phyloP scores from a whole-genome alignment of 805 yeast genomes.

The Wickerhamiella cacticola region DNA sequence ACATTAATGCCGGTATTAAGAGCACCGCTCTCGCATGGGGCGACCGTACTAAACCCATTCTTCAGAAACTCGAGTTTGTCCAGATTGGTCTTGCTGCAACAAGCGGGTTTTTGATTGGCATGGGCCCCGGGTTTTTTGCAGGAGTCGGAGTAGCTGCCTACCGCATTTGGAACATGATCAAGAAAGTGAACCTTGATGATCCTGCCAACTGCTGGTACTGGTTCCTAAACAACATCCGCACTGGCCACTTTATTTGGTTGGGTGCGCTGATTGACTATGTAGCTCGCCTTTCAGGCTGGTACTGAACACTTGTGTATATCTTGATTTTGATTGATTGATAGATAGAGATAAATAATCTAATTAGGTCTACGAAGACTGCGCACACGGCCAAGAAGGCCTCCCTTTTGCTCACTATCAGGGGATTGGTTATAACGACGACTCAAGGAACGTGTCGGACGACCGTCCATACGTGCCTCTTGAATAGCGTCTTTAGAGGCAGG shows the following conservation, averaged over 20 bases:
- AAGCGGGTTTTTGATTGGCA: conserved; percentile 64
- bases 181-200: conserved; percentile 60
- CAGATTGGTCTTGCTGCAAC: conserved; percentile 53
- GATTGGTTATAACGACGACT: conserved; percentile 16
- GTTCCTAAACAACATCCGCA: conserved; percentile 63
- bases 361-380: conserved; percentile 8
- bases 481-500: conserved; percentile 59
- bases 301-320: not conserved
- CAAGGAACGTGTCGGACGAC: conserved; percentile 53
- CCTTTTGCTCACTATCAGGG: not conserved
- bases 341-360: conserved; percentile 5
- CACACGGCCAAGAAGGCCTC: conserved; percentile 11
- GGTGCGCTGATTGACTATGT: conserved; percentile 32
- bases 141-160: conserved; percentile 58
- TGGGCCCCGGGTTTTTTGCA: conserved; percentile 73
- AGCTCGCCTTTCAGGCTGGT: conserved; percentile 12
- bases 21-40: conserved; percentile 97
- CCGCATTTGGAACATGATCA: conserved; percentile 57
- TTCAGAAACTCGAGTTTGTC: conserved; percentile 48
- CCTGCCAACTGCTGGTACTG: conserved; percentile 75
- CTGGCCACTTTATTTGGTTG: conserved; percentile 34
- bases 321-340: not conserved
- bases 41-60: conserved; percentile 54
- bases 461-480: conserved; percentile 23
- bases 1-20: conserved; percentile 80